Percentiles rank a stretch among this genome's conserved stretches.
Conservation (phyloP, 1,139 yeast genomes). For the Chernovozyma aurita region DNA sequence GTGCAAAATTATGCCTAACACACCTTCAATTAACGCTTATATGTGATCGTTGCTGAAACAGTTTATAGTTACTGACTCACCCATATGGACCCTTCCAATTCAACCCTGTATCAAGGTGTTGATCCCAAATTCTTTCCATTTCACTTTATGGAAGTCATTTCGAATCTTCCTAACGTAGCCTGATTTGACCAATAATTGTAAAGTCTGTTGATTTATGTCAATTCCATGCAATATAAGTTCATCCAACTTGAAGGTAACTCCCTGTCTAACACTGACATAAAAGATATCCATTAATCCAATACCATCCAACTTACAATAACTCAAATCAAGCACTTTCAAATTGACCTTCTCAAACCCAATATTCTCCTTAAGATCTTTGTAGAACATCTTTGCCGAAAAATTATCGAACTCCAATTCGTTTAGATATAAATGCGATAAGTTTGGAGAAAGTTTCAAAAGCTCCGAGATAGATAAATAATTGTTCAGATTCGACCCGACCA, state of each 20-base stretch:
- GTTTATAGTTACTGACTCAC: too few relatives aligned
- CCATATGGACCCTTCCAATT: too few relatives aligned
- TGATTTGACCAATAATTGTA: constrained; percentile 17
- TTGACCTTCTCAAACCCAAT: constrained; percentile 15
- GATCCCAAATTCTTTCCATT: constrained; percentile 37
- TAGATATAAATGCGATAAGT: constrained; percentile 21
- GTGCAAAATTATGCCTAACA: too few relatives aligned
- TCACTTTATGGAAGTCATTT: constrained; percentile 23
- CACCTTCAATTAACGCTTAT: too few relatives aligned
- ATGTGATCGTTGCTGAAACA: too few relatives aligned
- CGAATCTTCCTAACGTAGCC: constrained; percentile 18
- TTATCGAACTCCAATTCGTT: constrained; percentile 38
- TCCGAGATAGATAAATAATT: constrained; percentile 12
- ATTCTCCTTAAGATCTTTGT: constrained; percentile 17
- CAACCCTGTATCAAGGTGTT: constrained; percentile 14
- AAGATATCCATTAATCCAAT: constrained; percentile 36
- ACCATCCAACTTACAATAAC: constrained; percentile 38
- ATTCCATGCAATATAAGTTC: constrained; percentile 32
- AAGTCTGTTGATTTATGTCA: constrained; percentile 29
- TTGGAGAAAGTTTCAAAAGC: constrained; percentile 21
- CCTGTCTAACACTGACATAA: constrained; percentile 8
- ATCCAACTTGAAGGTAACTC: constrained; percentile 14
- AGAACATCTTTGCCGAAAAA: constrained; percentile 28
- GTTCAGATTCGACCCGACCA: not conserved
- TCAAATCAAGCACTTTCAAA: constrained; percentile 28